A percentile compares a stretch with the other conserved stretches of the same genome.
Evolutionary conservation across 1,139 yeast genomes (phyloP).

Genomic region (Suhomyces terraborum): DNA sequence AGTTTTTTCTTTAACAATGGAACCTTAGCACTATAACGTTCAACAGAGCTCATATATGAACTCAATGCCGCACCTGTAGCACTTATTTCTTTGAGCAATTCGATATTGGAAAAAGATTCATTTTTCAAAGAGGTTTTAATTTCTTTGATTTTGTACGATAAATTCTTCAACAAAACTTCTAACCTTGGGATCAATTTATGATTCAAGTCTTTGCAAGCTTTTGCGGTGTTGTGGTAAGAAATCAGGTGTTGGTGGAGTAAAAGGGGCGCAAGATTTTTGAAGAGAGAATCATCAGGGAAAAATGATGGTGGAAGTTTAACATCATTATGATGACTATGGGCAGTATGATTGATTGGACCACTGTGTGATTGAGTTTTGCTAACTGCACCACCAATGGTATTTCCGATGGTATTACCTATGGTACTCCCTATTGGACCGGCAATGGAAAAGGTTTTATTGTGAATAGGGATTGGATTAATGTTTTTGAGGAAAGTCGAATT

Average conservation of each 20-base stretch:
- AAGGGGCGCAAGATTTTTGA: conserved; percentile 37
- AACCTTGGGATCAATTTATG: conserved; percentile 41
- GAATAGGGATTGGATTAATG: conserved; percentile 2
- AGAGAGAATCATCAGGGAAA: conserved; percentile 40
- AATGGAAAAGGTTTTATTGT: conserved; percentile 1
- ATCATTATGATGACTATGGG: conserved; percentile 22
- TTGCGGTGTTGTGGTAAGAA: conserved; percentile 30
- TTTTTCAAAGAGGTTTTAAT: conserved; percentile 44
- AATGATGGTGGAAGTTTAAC: conserved; percentile 48
- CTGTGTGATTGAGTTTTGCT: not conserved
- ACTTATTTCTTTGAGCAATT: conserved; percentile 41
- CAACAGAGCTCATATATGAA: conserved; percentile 36
- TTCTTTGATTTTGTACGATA: conserved; percentile 45
- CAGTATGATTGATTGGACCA: conserved; percentile 4
- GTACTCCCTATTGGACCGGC: not conserved
- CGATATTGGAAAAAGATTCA: conserved; percentile 45
- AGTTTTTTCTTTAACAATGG: conserved; percentile 32
- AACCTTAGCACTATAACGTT: conserved; percentile 32
- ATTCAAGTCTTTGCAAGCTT: conserved; percentile 36
- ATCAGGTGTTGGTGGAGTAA: conserved; percentile 42
- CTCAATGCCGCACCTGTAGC: conserved; percentile 41
- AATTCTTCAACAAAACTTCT: conserved; percentile 40
- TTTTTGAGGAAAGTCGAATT: conserved; percentile 23
- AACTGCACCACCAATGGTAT: not conserved
- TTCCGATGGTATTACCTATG: not conserved